Evolutionary conservation across 148 eudicot species (phyloP).

Genomic region (Mesembryanthemum crystallinum): DNA sequence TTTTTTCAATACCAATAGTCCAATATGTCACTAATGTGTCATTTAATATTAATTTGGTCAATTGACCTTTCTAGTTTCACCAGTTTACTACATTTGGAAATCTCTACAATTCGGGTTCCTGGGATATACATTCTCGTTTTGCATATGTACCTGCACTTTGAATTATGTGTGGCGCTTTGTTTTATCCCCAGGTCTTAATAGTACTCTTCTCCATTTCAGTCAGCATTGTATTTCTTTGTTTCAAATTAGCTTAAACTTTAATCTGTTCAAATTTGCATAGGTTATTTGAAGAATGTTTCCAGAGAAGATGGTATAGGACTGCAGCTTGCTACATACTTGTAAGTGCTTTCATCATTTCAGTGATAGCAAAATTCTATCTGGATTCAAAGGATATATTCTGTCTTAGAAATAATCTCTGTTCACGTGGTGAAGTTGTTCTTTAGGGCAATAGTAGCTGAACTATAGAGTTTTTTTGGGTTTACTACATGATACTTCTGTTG

Average conservation of each 20-base stretch:
- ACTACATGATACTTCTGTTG: background rate
- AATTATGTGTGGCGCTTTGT: background rate
- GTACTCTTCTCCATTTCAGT: background rate
- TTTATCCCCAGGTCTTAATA: background rate
- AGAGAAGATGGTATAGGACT: conserved; percentile 91
- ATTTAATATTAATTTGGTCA: too few relatives aligned
- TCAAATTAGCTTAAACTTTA: background rate
- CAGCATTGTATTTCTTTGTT: background rate
- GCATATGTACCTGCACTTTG: background rate
- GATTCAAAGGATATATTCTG: background rate
- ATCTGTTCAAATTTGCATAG: conserved; percentile 29
- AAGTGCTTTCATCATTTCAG: conserved; percentile 32
- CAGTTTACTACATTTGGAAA: background rate
- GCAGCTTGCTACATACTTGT: conserved; percentile 98
- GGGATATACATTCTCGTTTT: background rate
- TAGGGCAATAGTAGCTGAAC: background rate
- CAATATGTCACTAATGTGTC: too few relatives aligned
- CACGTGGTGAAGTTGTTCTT: conserved; percentile 1
- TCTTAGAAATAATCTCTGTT: background rate
- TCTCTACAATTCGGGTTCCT: background rate
- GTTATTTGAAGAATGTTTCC: conserved; percentile 98
- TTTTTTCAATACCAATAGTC: too few relatives aligned
- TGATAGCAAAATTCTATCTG: background rate
- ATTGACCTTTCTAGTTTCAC: too few relatives aligned
- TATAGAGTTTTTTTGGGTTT: background rate